These are phyloP conservation scores for Phycomyces nitens DNA, from an alignment of 192 early-diverging fungal genomes.

Conservation along the genomic window DNA sequence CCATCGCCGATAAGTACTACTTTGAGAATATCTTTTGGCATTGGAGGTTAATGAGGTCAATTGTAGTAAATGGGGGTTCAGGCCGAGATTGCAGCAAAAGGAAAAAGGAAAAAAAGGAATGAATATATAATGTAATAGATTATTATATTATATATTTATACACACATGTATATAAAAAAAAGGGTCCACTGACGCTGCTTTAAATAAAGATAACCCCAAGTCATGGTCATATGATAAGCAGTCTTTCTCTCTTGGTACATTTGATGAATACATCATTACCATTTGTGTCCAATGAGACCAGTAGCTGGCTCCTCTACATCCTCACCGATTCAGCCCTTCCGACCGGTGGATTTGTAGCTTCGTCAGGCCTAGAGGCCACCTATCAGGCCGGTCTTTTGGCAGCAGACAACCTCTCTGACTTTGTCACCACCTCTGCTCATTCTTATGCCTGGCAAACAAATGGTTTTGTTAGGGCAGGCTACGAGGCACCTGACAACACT, in stretches of 20 bases:
- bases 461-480: slow-evolving; percentile 65
- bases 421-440: slow-evolving; percentile 59
- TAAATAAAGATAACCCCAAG: not conserved
- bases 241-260: not conserved
- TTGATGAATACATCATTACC: slow-evolving; percentile 10
- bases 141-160: too few relatives aligned
- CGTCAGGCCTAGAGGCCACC: slow-evolving; percentile 85
- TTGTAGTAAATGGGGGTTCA: not conserved
- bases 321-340: slow-evolving; percentile 92
- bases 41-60: slow-evolving; percentile 4
- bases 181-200: not conserved
- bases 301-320: slow-evolving; percentile 74
- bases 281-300: slow-evolving; percentile 24
- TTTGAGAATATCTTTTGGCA: slow-evolving; percentile 52
- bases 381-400: slow-evolving; percentile 64
- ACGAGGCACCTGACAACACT: slow-evolving; percentile 28
- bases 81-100: not conserved
- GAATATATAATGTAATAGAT: not conserved
- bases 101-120: not conserved
- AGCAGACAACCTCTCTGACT: slow-evolving; percentile 33
- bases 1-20: slow-evolving; percentile 54
- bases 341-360: slow-evolving; percentile 93
- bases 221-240: not conserved
- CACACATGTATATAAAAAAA: too few relatives aligned
- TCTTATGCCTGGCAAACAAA: slow-evolving; percentile 67